phyloP scores from a whole-genome alignment of 257 asterid genomes.

The Solanum corneliomulleri region DNA sequence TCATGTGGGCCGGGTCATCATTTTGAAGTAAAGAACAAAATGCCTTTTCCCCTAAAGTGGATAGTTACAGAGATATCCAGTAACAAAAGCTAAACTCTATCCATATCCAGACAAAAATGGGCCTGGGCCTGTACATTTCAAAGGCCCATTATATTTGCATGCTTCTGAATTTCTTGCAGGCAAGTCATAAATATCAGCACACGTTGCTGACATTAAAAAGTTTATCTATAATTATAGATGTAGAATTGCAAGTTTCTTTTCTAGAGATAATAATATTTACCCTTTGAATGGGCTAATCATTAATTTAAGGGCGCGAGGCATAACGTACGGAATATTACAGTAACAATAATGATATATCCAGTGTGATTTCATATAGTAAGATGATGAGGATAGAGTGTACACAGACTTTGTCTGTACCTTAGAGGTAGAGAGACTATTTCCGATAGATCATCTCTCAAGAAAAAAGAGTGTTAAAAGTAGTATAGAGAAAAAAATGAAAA shows the following conservation, averaged over 20 bases:
- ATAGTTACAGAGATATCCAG: neutral
- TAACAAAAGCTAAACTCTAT: neutral
- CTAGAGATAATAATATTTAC: neutral
- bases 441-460: neutral
- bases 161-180: neutral
- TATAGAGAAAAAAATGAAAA: neutral
- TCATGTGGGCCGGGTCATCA: slow-evolving; percentile 1
- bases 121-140: neutral
- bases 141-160: neutral
- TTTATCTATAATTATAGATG: no score
- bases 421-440: neutral
- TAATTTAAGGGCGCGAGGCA: neutral
- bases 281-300: no score
- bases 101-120: neutral
- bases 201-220: neutral
- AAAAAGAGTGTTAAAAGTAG: neutral
- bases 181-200: neutral
- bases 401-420: neutral
- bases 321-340: neutral
- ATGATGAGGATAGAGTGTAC: neutral
- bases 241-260: neutral
- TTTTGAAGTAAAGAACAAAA: slow-evolving; percentile 5
- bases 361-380: neutral
- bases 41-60: neutral
- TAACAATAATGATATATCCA: no score